These are phyloP conservation scores for Pseudonitzschia pungens DNA, from an alignment of 108 stramenopile genomes.

Conservation along the genomic window DNA sequence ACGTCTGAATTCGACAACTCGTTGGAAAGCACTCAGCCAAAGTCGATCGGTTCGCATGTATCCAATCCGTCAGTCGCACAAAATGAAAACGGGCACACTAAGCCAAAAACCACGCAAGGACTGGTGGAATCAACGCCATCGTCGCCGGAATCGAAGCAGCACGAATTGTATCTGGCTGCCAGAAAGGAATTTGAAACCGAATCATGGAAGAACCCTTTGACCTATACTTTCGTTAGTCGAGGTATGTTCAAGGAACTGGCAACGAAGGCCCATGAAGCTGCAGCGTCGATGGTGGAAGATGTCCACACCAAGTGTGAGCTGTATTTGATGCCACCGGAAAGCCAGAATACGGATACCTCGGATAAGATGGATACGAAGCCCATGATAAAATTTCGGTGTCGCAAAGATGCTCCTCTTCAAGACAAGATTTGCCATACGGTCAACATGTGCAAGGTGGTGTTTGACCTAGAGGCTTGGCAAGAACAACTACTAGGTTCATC, in stretches of 20 bases:
- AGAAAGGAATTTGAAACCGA: neutral
- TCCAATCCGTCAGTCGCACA: no score
- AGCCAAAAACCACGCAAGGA: no score
- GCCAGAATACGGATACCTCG: neutral
- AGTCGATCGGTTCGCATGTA: no score
- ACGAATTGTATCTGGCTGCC: neutral
- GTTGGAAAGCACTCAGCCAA: no score
- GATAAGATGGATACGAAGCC: neutral
- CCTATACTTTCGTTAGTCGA: neutral
- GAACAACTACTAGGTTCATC: neutral
- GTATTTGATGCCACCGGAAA: conserved; percentile 2
- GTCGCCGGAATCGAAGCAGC: neutral
- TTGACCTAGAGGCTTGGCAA: neutral
- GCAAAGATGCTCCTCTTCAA: neutral
- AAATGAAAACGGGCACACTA: no score
- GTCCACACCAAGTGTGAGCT: conserved; percentile 2
- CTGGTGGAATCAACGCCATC: neutral
- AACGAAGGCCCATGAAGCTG: neutral
- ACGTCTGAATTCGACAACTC: no score
- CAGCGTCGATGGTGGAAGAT: neutral
- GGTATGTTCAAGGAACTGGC: neutral
- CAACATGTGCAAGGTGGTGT: conserved; percentile 1
- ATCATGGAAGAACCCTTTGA: neutral
- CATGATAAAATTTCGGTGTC: neutral
- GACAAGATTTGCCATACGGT: conserved; percentile 2